Percentiles rank a stretch among this genome's conserved stretches.
Evolutionary conservation across 1,284 basidiomycete species (phyloP).

Genomic region (Boletus smithii): DNA sequence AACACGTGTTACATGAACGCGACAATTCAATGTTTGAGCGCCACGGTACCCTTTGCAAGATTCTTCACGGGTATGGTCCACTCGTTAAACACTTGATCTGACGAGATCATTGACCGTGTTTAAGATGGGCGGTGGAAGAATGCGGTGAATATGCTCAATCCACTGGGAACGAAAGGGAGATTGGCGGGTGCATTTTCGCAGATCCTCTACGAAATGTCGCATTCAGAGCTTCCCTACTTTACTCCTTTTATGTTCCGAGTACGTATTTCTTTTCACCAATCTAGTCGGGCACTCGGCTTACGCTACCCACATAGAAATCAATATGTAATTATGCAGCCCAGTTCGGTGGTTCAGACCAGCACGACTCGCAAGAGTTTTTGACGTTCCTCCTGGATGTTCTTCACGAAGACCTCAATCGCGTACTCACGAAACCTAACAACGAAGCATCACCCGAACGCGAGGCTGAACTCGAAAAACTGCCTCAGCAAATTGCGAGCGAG

Average conservation of each 20-base stretch:
- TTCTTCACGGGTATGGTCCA: slow-evolving; percentile 76
- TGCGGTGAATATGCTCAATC: slow-evolving; percentile 87
- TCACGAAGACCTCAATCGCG: slow-evolving; percentile 94
- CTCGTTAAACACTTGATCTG: background rate
- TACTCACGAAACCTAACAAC: slow-evolving; percentile 73
- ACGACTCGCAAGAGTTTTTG: slow-evolving; percentile 97
- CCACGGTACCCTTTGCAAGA: slow-evolving; percentile 84
- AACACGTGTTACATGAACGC: slow-evolving; percentile 99
- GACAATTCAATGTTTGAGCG: slow-evolving; percentile 92
- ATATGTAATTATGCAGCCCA: slow-evolving; percentile 83
- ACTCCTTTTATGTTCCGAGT: slow-evolving; percentile 87
- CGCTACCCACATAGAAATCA: slow-evolving; percentile 53
- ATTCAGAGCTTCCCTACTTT: slow-evolving; percentile 80
- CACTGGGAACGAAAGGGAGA: slow-evolving; percentile 84
- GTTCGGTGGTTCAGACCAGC: slow-evolving; percentile 90
- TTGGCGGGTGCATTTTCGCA: slow-evolving; percentile 82
- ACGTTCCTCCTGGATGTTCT: slow-evolving; percentile 93
- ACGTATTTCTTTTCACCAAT: slow-evolving; percentile 27
- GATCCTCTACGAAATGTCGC: slow-evolving; percentile 86
- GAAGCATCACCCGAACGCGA: slow-evolving; percentile 83
- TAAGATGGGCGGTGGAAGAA: slow-evolving; percentile 83
- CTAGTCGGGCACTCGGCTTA: slow-evolving; percentile 1
- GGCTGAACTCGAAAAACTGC: slow-evolving; percentile 81
- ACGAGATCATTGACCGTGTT: slow-evolving; percentile 5
- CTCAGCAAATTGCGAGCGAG: slow-evolving; percentile 87